Percentiles rank a stretch among this genome's conserved stretches.
Conservation (phyloP, 2,329 filamentous ascomycete genomes). For the Fusarium dlaminii region DNA sequence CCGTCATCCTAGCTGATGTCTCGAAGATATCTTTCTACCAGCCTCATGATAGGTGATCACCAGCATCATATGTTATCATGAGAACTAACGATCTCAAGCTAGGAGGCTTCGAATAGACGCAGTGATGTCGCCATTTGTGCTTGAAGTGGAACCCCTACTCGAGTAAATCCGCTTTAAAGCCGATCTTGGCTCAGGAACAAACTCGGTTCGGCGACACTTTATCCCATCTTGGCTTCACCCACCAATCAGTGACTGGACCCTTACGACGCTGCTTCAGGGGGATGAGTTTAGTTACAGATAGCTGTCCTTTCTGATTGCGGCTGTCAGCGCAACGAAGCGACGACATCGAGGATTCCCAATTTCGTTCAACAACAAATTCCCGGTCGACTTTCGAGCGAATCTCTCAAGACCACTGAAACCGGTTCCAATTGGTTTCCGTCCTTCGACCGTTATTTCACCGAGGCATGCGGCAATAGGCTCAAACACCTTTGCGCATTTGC, state of each 20-base stretch:
- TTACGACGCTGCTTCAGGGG: slow-evolving; percentile 33
- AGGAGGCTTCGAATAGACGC: background rate
- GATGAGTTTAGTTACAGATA: slow-evolving; percentile 40
- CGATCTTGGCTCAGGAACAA: slow-evolving; percentile 2
- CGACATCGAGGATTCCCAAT: slow-evolving; percentile 24
- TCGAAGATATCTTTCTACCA: background rate
- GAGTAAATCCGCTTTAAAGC: slow-evolving; percentile 5
- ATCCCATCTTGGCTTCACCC: slow-evolving; percentile 23
- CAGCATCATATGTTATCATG: background rate
- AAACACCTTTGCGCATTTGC: slow-evolving; percentile 27
- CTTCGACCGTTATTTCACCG: background rate
- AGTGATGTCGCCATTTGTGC: background rate
- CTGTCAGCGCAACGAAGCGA: slow-evolving; percentile 22
- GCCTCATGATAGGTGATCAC: no score
- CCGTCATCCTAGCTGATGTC: background rate
- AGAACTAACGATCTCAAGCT: background rate
- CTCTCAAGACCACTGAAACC: slow-evolving; percentile 9
- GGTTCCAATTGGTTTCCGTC: slow-evolving; percentile 21
- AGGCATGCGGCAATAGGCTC: slow-evolving; percentile 38
- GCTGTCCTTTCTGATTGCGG: slow-evolving; percentile 43
- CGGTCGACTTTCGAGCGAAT: slow-evolving; percentile 7
- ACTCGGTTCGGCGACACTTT: slow-evolving; percentile 40
- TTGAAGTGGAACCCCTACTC: background rate
- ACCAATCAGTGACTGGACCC: slow-evolving; percentile 39
- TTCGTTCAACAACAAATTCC: slow-evolving; percentile 7